Base-by-base conservation (phyloP, 208 protist species). In the Leishmania amazonensis region DNA sequence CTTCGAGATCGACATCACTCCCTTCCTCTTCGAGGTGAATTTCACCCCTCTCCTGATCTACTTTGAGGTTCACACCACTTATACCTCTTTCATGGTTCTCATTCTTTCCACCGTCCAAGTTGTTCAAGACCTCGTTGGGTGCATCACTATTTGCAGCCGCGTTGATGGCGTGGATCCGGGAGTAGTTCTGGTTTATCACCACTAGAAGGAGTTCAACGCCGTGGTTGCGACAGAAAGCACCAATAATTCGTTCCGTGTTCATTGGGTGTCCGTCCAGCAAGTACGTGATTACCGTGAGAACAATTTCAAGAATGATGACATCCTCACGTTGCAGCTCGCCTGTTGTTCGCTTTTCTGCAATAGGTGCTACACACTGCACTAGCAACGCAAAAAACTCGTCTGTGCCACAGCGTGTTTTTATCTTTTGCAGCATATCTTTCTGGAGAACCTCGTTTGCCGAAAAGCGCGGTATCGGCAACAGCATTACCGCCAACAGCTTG, bases 321-420 rank as follows among this genome's bases (percentile, higher is more conserved):
- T 96, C 94, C 9, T 90, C 85, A 71, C 86, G 86, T 47, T 89
- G 85, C 21, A 91, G 54, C n/a, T 78, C 80, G 28, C 88, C 86
- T 0, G 75, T 80, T 35, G 87, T 87, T 57, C 94, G 87, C 75
- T 94, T 95, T 54, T 91, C 90, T 4, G 94, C 89, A 51, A 97
- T 91, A 19, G 91, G 92, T 8, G 92, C 94, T 35, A 95, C 90
- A 76, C 88, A 93, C 54, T 97, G 92, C 17, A 96, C 90, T 17
- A 96, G 67, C 38, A 97, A 79, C 13, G 89, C 86, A 83, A 97
- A 95, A 89, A 95, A 95, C 53, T 97, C 92, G 81, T 97, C 92
- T 4, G 90, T 93, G 35, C 90, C 92, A 76, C 94, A 97, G 6
- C 92, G 81, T 28, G 79, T 35, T 58, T 94, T 90, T 13, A 97